Evolutionary conservation across 306 rosid genomes (phyloP).

Genomic region (Malus sylvestris): DNA sequence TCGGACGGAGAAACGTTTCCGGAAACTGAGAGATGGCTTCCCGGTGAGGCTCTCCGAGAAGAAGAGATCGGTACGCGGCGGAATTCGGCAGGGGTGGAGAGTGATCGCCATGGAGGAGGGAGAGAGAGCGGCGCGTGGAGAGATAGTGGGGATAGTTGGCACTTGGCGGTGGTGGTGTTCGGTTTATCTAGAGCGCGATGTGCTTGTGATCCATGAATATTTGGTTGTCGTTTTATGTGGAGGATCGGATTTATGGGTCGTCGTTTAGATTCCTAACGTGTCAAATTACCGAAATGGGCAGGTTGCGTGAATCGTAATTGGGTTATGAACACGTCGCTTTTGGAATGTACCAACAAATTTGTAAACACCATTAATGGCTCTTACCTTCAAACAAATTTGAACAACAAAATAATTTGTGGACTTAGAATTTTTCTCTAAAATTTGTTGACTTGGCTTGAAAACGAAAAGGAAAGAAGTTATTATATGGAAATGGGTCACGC

Average conservation of each 20-base stretch:
- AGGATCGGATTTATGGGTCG: conserved; percentile 1
- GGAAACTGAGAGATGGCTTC: conserved; percentile 20
- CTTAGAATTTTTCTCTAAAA: not conserved
- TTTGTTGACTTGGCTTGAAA: not conserved
- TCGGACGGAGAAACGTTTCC: conserved; percentile 44
- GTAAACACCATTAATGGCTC: not conserved
- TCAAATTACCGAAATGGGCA: not conserved
- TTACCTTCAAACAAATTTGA: not conserved
- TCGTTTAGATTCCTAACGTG: conserved; percentile 3
- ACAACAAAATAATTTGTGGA: not conserved
- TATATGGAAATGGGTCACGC: not conserved
- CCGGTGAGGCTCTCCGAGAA: conserved; percentile 29
- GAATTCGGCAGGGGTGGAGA: conserved; percentile 51
- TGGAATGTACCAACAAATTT: not conserved
- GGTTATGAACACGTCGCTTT: not conserved
- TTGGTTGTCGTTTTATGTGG: conserved; percentile 1
- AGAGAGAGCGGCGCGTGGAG: not conserved
- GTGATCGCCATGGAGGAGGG: conserved; percentile 53
- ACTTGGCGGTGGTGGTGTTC: not conserved
- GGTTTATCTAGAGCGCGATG: conserved; percentile 1
- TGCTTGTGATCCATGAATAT: conserved; percentile 8
- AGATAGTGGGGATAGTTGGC: not conserved
- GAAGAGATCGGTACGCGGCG: conserved; percentile 35
- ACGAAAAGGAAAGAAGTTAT: not conserved
- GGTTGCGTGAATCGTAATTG: not conserved